Base-by-base conservation (phyloP, 208 protist genomes). In the Crithidia brevicula region DNA sequence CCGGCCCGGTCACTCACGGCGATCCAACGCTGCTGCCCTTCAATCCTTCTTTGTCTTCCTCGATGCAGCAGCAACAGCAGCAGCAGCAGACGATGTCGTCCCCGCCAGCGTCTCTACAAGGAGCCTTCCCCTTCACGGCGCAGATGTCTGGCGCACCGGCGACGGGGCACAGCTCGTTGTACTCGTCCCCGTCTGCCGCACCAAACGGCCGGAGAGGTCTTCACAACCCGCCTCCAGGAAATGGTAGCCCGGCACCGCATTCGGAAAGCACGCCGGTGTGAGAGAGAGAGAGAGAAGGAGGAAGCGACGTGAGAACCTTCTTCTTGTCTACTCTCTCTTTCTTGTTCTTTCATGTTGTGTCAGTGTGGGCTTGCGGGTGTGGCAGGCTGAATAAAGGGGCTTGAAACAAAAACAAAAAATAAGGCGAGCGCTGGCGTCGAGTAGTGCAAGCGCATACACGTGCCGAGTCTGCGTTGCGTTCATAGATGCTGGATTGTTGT, bases 1-100 rank as follows among this genome's bases (percentile, higher is more conserved):
- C 51, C 0, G 59, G 45, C 16, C 34, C 69, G 6, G 34, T 68
- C 53, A 23, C 69, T 4, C 40, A 53, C 23, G 53, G 53, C 16
- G 46, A 40, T n/a, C 23, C 47, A 3, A 18, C 13, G 0, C 15
- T 28, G 25, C 22, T 30, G 23, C 20, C 67, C 4, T 73, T 43
- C 45, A 10, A n/a, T n/a, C n/a, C n/a, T n/a, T n/a, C n/a, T n/a
- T n/a, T n/a, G n/a, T n/a, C 59, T 3, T 4, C 30, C 11, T 13
- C 60, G 9, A 36, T 49, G 36, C 23, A 40, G 34, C 66, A 15
- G 27, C 30, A 7, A 43, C 64, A 36, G 9, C 64, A 53, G 56
- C 53, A 13, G 23, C 54, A 59, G 28, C 57, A 38, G 34, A 50
- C 51, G 49, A 23, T 34, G 0, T 22, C 50, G 11, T 36, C 46